Percentiles rank a stretch among this genome's conserved stretches.
These are phyloP conservation scores for Candida verbasci DNA, from an alignment of 805 yeast genomes.

Conservation along the genomic window DNA sequence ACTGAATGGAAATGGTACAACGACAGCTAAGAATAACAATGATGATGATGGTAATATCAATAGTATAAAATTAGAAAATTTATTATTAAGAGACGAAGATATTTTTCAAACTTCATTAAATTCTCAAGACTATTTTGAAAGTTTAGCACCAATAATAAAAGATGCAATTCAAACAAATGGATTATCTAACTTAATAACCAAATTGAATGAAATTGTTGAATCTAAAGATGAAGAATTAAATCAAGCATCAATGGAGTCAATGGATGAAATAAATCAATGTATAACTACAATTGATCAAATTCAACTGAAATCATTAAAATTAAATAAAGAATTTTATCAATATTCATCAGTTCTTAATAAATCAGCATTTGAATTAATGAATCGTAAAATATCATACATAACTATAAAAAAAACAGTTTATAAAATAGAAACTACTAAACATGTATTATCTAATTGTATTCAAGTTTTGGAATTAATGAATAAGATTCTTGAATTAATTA, in stretches of 20 bases:
- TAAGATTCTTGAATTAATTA: slow-evolving; percentile 75
- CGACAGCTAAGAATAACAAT: no score
- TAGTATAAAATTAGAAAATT: slow-evolving; percentile 29
- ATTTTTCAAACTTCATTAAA: slow-evolving; percentile 43
- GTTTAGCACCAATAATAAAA: slow-evolving; percentile 70
- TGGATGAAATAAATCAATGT: slow-evolving; percentile 52
- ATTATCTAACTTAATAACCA: slow-evolving; percentile 51
- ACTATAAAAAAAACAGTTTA: slow-evolving; percentile 58
- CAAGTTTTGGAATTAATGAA: slow-evolving; percentile 84
- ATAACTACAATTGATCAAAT: slow-evolving; percentile 62
- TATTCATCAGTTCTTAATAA: slow-evolving; percentile 56
- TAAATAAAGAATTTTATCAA: slow-evolving; percentile 50
- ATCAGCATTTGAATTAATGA: slow-evolving; percentile 63
- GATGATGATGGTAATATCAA: slow-evolving; percentile 11
- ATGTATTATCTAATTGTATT: slow-evolving; percentile 65
- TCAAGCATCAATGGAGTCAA: slow-evolving; percentile 55
- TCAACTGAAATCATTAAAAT: slow-evolving; percentile 49
- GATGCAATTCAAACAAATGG: slow-evolving; percentile 53
- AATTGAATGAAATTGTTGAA: slow-evolving; percentile 52
- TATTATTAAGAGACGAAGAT: slow-evolving; percentile 38
- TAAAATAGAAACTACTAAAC: slow-evolving; percentile 68
- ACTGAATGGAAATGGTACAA: background rate
- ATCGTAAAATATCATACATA: slow-evolving; percentile 55
- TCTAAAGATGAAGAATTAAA: slow-evolving; percentile 62
- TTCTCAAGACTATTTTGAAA: slow-evolving; percentile 72